Evolutionary conservation across 805 yeast genomes (phyloP), one percentile per base, ranked within the genome.

Genomic region (Ogataea ganodermae): DNA sequence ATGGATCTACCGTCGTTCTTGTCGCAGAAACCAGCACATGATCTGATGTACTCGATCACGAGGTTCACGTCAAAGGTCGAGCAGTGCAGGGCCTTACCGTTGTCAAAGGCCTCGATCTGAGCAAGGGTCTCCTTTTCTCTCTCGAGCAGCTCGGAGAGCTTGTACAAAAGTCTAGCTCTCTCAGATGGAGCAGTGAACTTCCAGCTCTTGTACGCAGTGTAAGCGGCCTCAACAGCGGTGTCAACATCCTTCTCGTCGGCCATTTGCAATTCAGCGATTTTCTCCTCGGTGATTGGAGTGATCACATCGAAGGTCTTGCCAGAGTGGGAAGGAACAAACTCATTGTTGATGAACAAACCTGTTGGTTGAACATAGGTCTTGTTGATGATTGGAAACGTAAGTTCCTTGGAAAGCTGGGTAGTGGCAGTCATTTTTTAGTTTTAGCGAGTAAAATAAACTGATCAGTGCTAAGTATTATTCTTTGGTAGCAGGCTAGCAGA

Each of bases 11-110:
- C 97, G 56, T 75, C 78, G 56, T 87, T 71, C 75, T 91, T 90
- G 72, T 89, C 97, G 61, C 96, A 89, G 81, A 82, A 88, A 54
- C 97, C 97, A 49, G 91, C 96, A 67, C 88, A 84, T 55, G 90
- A 84, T 71, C 92, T 81, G 67, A 89, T 70, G 66, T 84, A 86
- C 56, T 76, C 76, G 37, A 84, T 77, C 43, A 84, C 80, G 53
- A 86, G 76, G 32, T 74, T 82, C 49, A 91, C 84, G 65, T 90
- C 97, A 51, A 88, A 89, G 56, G 78, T 71, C 21, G 95, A 80
- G 65, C 83, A 79, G 40, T 69, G 62, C 57, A 86, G 71, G 32
- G 96, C 83, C 73, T 90, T 91, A 69, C 97, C 97, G 63, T 89
- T 88, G 68, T 91, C 96, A 63, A 85, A 72, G 18, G 96, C 76